These are phyloP conservation scores for Cornus controversa DNA, from an alignment of 148 eudicot genomes.

Conservation along the genomic window DNA sequence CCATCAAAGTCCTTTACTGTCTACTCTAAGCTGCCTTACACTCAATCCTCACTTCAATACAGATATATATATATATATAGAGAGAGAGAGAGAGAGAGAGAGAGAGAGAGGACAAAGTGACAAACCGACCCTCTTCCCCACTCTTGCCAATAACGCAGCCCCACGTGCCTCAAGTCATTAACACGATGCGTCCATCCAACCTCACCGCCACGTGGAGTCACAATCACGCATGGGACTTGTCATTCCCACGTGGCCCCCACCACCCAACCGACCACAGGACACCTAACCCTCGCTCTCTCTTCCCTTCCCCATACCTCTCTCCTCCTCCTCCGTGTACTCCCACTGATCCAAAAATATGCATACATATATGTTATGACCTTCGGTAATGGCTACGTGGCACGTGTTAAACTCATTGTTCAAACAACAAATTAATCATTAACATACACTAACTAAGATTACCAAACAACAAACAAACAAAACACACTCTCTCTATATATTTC, in stretches of 20 bases:
- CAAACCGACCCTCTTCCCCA: slow-evolving; percentile 6
- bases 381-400: not conserved
- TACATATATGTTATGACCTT: not conserved
- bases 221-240: slow-evolving; percentile 9
- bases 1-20: too few relatives aligned
- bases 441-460: too few relatives aligned
- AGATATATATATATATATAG: too few relatives aligned
- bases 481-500: too few relatives aligned
- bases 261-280: not conserved
- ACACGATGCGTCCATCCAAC: not conserved
- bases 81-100: not conserved
- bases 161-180: not conserved
- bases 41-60: not conserved
- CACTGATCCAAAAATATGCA: too few relatives aligned
- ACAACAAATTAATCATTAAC: not conserved
- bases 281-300: too few relatives aligned
- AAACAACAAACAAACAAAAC: too few relatives aligned
- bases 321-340: not conserved
- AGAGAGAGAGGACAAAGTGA: not conserved
- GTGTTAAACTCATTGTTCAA: not conserved
- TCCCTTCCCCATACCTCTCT: not conserved
- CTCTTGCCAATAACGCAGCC: too few relatives aligned
- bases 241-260: not conserved
- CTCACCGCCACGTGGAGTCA: slow-evolving; percentile 5
- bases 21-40: not conserved